Evolutionary conservation across 371 early-diverging fungal species (phyloP).

Genomic region (Sporodiniella umbellata): DNA sequence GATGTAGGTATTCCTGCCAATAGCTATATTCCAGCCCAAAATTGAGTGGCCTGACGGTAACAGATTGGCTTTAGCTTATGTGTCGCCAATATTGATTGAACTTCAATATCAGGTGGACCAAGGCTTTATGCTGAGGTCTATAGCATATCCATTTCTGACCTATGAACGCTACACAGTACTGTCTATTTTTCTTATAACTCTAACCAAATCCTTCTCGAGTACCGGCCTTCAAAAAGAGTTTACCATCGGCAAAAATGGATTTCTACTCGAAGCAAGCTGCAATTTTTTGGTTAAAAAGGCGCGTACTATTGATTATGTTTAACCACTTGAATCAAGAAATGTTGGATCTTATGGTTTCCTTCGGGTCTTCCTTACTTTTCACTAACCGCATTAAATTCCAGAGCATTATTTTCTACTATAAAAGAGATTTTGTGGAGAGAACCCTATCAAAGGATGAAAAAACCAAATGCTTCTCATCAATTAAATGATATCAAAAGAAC

Average conservation of each 20-base stretch:
- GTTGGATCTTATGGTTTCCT: conserved; percentile 2
- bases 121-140: conserved; percentile 8
- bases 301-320: background rate
- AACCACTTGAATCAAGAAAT: background rate
- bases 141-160: background rate
- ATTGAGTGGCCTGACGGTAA: too few species aligned
- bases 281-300: conserved; percentile 9
- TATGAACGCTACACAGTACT: conserved; percentile 11
- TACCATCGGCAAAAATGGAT: background rate
- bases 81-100: conserved; percentile 12
- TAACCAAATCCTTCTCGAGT: conserved; percentile 8
- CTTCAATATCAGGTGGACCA: conserved; percentile 3
- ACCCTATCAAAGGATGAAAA: background rate
- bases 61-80: too few species aligned
- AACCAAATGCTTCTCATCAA: background rate
- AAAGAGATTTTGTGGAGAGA: conserved; percentile 2
- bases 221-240: conserved; percentile 6
- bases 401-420: background rate
- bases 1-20: too few species aligned
- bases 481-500: too few species aligned
- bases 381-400: conserved; percentile 1
- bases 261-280: conserved; percentile 5
- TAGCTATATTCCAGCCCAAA: too few species aligned
- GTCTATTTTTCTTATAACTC: conserved; percentile 9
- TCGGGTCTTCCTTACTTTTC: conserved; percentile 4